Conservation (phyloP, 2,329 filamentous ascomycete species). For the Xylariomycetidae sp. region DNA sequence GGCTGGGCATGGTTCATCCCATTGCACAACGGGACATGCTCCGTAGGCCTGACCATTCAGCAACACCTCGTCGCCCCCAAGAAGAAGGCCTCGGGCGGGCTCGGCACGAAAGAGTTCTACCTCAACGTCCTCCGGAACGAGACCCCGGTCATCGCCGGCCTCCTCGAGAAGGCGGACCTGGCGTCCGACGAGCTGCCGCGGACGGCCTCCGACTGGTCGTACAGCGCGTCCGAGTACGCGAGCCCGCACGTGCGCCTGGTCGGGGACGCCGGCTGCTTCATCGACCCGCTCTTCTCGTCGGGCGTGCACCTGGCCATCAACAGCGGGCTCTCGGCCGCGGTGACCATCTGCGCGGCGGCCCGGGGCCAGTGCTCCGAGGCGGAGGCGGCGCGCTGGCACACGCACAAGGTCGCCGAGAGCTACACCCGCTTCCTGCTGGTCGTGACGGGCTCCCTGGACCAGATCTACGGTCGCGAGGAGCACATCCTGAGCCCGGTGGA, state of each 20-base stretch:
- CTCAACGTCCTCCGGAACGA: slow-evolving; percentile 27
- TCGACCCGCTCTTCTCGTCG: slow-evolving; percentile 45
- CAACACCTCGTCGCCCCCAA: slow-evolving; percentile 31
- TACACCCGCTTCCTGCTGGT: slow-evolving; percentile 45
- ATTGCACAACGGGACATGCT: slow-evolving; percentile 40
- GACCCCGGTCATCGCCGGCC: slow-evolving; percentile 22
- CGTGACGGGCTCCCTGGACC: slow-evolving; percentile 20
- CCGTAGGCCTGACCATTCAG: slow-evolving; percentile 38
- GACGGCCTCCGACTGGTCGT: slow-evolving; percentile 46
- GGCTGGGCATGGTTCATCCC: slow-evolving; percentile 50
- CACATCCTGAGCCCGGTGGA: slow-evolving; percentile 19
- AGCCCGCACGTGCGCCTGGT: slow-evolving; percentile 33
- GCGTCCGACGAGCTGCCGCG: slow-evolving; percentile 31
- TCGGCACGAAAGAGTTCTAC: slow-evolving; percentile 31
- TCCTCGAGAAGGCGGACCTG: slow-evolving; percentile 30
- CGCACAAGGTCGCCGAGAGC: slow-evolving; percentile 36
- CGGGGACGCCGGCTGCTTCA: slow-evolving; percentile 45
- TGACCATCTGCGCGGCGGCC: slow-evolving; percentile 35
- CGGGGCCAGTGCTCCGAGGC: slow-evolving; percentile 34
- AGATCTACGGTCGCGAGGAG: neutral
- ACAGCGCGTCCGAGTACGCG: slow-evolving; percentile 39
- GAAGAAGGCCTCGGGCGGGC: slow-evolving; percentile 26
- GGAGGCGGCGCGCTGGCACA: slow-evolving; percentile 36
- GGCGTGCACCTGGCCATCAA: slow-evolving; percentile 41
- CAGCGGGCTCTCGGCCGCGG: slow-evolving; percentile 39